Evolutionary conservation across 768 basidiomycete species (phyloP).

Genomic region (Boletus edulis): DNA sequence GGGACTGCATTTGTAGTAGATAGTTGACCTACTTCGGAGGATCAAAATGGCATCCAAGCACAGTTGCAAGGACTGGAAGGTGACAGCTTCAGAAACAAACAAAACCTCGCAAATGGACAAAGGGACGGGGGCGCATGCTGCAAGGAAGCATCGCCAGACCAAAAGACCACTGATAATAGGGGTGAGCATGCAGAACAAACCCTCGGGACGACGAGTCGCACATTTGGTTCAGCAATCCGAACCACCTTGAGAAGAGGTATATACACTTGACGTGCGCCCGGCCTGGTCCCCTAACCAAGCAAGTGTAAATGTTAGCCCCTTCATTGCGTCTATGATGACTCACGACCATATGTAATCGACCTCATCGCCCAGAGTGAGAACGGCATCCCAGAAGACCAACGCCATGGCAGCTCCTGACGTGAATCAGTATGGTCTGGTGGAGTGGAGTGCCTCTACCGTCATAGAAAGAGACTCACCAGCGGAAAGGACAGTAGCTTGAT

Average conservation of each 20-base stretch:
- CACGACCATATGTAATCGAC: slow-evolving; percentile 21
- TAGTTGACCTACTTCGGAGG: slow-evolving; percentile 17
- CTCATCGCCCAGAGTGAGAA: slow-evolving; percentile 18
- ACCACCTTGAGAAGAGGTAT: slow-evolving; percentile 23
- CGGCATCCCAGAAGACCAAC: slow-evolving; percentile 13
- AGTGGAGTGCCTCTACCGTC: background rate
- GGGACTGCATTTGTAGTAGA: background rate
- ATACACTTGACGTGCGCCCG: slow-evolving; percentile 16
- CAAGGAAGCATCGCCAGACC: background rate
- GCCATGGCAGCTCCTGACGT: slow-evolving; percentile 6
- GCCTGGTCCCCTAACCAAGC: slow-evolving; percentile 4
- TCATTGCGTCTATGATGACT: slow-evolving; percentile 2
- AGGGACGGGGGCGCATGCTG: background rate
- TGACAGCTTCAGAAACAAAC: background rate
- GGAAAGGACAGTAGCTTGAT: slow-evolving; percentile 3
- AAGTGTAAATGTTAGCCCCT: background rate
- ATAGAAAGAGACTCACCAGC: slow-evolving; percentile 8
- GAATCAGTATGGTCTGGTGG: background rate
- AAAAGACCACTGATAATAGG: slow-evolving; percentile 1
- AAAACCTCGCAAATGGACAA: slow-evolving; percentile 1
- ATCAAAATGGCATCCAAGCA: slow-evolving; percentile 13
- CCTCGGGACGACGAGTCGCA: background rate
- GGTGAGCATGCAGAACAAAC: slow-evolving; percentile 1
- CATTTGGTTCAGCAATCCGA: slow-evolving; percentile 19
- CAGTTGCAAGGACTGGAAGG: slow-evolving; percentile 15